phyloP scores from a whole-genome alignment of 331 rosid species.

The Pyrus hybrid region DNA sequence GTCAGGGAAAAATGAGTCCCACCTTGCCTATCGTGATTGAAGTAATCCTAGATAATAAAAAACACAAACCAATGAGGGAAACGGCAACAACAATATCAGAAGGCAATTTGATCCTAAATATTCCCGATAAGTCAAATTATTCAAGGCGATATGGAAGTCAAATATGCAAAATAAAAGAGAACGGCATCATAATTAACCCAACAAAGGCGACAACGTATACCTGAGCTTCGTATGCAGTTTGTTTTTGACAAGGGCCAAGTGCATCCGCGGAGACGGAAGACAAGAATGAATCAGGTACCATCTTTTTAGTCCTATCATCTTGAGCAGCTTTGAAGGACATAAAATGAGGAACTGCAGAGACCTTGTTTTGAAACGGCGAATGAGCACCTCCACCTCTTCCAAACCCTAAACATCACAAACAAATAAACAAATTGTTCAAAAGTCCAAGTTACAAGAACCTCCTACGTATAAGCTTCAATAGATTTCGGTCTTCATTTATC shows the following conservation, averaged over 20 bases:
- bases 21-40: slow-evolving; percentile 62
- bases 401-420: slow-evolving; percentile 31
- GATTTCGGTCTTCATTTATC: no score
- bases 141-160: not conserved
- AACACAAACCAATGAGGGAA: slow-evolving; percentile 27
- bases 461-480: no score
- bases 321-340: slow-evolving; percentile 55
- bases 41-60: slow-evolving; percentile 49
- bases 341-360: slow-evolving; percentile 51
- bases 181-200: not conserved
- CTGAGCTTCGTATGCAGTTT: slow-evolving; percentile 39
- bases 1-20: slow-evolving; percentile 56
- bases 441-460: no score
- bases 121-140: not conserved
- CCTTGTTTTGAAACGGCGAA: slow-evolving; percentile 59
- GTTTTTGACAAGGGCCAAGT: slow-evolving; percentile 19
- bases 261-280: slow-evolving; percentile 37
- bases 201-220: slow-evolving; percentile 18
- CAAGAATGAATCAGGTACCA: slow-evolving; percentile 25
- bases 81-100: slow-evolving; percentile 14
- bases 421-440: not conserved
- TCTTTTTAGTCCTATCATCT: slow-evolving; percentile 40
- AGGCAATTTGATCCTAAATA: slow-evolving; percentile 4
- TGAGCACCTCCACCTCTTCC: slow-evolving; percentile 33
- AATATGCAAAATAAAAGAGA: not conserved